These are phyloP conservation scores for Colletotrichum sp. DNA, from an alignment of 2,329 filamentous ascomycete species.

Conservation along the genomic window DNA sequence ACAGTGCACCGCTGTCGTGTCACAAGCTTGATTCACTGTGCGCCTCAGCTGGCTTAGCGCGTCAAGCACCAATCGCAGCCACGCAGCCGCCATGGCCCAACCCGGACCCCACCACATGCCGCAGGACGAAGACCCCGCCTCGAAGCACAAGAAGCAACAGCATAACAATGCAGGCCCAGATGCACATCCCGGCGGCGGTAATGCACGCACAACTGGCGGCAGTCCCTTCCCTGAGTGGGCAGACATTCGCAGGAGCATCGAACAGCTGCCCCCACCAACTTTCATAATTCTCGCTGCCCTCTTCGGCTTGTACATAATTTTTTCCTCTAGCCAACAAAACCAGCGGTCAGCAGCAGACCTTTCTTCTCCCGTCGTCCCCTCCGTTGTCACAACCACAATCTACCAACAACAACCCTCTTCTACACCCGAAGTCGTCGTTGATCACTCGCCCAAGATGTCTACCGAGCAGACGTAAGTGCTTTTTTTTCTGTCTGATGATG, in stretches of 20 bases:
- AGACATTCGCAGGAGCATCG: slow-evolving; percentile 30
- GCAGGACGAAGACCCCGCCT: slow-evolving; percentile 36
- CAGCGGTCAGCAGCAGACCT: slow-evolving; percentile 24
- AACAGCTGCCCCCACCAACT: slow-evolving; percentile 50
- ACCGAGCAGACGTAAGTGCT: slow-evolving; percentile 84
- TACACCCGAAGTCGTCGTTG: slow-evolving; percentile 24
- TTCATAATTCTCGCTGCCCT: slow-evolving; percentile 44
- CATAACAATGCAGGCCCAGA: slow-evolving; percentile 13
- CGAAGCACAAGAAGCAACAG: slow-evolving; percentile 24
- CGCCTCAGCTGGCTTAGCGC: not conserved
- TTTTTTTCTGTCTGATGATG: slow-evolving; percentile 22
- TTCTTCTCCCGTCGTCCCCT: slow-evolving; percentile 26
- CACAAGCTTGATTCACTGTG: slow-evolving; percentile 6
- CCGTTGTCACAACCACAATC: slow-evolving; percentile 20
- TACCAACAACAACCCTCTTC: slow-evolving; percentile 26
- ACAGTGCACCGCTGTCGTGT: not conserved
- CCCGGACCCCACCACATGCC: slow-evolving; percentile 33
- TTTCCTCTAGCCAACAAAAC: slow-evolving; percentile 31
- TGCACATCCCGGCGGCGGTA: not conserved
- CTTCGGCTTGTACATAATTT: slow-evolving; percentile 40
- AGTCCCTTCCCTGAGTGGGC: slow-evolving; percentile 6
- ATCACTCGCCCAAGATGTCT: slow-evolving; percentile 64
- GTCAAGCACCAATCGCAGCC: not conserved
- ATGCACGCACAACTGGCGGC: not conserved
- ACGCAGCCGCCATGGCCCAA: slow-evolving; percentile 27